Base-by-base conservation (phyloP, 306 rosid genomes). In the Quercus parvula region DNA sequence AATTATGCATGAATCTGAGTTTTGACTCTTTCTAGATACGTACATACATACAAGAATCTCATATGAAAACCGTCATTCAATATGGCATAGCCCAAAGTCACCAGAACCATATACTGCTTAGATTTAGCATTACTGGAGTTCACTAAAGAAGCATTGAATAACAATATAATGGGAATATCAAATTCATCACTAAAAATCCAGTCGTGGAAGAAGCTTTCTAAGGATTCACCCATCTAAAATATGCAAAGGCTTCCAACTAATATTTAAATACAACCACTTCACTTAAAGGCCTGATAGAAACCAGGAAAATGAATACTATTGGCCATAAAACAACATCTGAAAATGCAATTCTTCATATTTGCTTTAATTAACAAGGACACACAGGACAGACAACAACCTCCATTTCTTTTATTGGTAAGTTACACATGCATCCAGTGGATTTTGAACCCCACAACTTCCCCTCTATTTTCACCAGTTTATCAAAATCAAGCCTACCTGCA, bases 401-500 rank as follows among this genome's bases (percentile, higher is more conserved):
- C 33, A 49, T 49, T 49, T 49, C 15, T 49, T 46, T 49, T 49
- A 49, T 49, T 9, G 4, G 54, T 49, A 49, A 38, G 10, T 38
- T 7, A 38, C 44, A 7, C 10, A 49, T 2, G 17, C 54, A 49
- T 49, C 54, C 17, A 49, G 4, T 49, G 54, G 54, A 49, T 49
- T 49, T 49, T 0, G 17, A 49, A 49, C 54, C 52, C 44, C 8
- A 2, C 46, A 66, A 24, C 15, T 18, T 2, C 46, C 19, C 15
- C 68, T 6, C 49, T 66, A 17, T 6, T 31, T 6, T 1, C 38
- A 30, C 9, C 19, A 30, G 71, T 66, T 28, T 24, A 15, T 27
- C 57, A 83, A 85, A 77, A 52, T 51, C 57, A 69, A 77, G 49
- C 41, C 14, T 86, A 95, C 99, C 97, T 96, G 98, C 88, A 93